These are phyloP conservation scores for Tylopilus vinaceipallidus DNA, from an alignment of 768 basidiomycete species.

Conservation along the genomic window DNA sequence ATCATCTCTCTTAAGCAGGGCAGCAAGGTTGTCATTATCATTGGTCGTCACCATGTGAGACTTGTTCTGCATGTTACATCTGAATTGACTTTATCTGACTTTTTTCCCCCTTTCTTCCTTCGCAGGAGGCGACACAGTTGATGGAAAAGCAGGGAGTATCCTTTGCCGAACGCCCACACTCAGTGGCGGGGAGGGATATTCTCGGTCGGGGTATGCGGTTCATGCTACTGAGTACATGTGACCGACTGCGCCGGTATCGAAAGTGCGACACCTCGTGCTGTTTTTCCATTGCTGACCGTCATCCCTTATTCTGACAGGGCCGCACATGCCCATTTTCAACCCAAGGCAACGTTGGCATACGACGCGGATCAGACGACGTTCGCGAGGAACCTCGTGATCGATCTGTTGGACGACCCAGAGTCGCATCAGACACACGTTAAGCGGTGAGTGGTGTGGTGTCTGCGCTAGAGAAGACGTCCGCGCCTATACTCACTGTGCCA, in stretches of 20 bases:
- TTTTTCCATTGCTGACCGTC: too few relatives aligned
- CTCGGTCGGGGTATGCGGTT: constrained; percentile 55
- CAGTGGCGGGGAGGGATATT: constrained; percentile 53
- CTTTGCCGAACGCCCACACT: constrained; percentile 48
- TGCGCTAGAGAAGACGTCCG: too few relatives aligned
- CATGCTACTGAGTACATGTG: constrained; percentile 45
- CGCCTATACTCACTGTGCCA: too few relatives aligned
- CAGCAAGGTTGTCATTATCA: constrained; percentile 23
- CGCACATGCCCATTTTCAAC: constrained; percentile 52
- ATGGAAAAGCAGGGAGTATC: constrained; percentile 59
- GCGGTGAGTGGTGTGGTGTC: constrained; percentile 42
- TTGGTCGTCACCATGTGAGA: constrained; percentile 20
- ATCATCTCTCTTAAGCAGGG: constrained; percentile 26
- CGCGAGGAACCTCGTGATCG: constrained; percentile 18
- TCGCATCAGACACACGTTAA: constrained; percentile 41
- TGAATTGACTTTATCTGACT: neutral
- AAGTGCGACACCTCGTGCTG: too few relatives aligned
- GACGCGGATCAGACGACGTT: constrained; percentile 42
- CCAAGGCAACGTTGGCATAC: constrained; percentile 45
- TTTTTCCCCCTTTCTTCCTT: too few relatives aligned
- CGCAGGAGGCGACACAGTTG: constrained; percentile 52
- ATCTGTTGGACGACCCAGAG: constrained; percentile 33
- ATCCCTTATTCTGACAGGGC: too few relatives aligned
- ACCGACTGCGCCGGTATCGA: constrained; percentile 51
- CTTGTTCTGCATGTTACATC: neutral